Evolutionary conservation across 2,329 filamentous ascomycete genomes (phyloP).

Genomic region (Westerdykella ornata): DNA sequence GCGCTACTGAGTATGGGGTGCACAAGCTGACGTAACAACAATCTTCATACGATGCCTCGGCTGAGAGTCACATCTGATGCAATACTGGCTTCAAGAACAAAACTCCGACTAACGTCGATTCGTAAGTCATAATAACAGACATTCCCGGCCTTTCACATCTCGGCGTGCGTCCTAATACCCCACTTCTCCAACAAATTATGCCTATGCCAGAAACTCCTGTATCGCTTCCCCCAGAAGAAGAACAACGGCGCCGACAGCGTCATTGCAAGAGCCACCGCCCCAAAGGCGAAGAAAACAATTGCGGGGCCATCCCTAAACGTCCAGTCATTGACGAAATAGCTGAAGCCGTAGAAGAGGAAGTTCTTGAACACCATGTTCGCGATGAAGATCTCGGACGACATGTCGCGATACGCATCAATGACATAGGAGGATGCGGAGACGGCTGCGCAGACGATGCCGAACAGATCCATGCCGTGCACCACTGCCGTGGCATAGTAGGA

Average conservation of each 20-base stretch:
- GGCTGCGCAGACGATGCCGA: conserved; percentile 29
- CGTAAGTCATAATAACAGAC: no score
- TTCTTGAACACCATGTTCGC: conserved; percentile 43
- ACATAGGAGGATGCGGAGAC: conserved; percentile 33
- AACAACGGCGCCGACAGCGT: conserved; percentile 24
- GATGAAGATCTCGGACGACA: conserved; percentile 41
- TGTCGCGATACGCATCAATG: conserved; percentile 38
- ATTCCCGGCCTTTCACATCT: conserved; percentile 16
- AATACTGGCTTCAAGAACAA: no score
- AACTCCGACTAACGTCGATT: no score
- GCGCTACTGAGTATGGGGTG: no score
- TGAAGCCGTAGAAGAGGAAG: conserved; percentile 40
- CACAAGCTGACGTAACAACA: background rate
- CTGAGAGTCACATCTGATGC: no score
- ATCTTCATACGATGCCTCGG: background rate
- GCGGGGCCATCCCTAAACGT: conserved; percentile 31
- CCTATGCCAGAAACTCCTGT: conserved; percentile 31
- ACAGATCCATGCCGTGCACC: conserved; percentile 31
- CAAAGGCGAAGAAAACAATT: conserved; percentile 37
- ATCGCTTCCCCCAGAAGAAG: conserved; percentile 33
- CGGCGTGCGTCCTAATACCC: conserved; percentile 28
- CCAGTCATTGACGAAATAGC: conserved; percentile 42
- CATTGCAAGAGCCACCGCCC: conserved; percentile 24
- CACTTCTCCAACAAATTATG: conserved; percentile 30
- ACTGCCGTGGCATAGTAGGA: conserved; percentile 30